Evolutionary conservation across 257 asterid species (phyloP).

Genomic region (Solanum bukasovii): DNA sequence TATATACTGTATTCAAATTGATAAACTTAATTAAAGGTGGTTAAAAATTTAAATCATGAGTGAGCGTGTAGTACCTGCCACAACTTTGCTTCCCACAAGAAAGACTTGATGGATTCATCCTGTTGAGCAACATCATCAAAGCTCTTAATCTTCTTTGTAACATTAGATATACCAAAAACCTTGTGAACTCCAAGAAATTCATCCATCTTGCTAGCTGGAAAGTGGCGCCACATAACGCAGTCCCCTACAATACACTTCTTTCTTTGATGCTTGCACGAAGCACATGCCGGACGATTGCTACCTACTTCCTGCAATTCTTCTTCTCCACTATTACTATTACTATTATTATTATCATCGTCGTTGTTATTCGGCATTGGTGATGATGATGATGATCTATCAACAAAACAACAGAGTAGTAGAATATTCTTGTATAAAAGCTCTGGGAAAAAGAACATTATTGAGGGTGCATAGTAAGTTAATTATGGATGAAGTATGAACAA

Average conservation of each 20-base stretch:
- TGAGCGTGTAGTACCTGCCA: constrained; percentile 2
- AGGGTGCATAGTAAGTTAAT: neutral
- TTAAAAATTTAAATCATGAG: neutral
- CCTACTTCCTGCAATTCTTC: neutral
- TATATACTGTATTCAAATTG: neutral
- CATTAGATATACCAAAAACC: constrained; percentile 13
- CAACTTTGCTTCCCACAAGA: constrained; percentile 16
- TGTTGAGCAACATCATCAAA: neutral
- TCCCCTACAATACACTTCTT: constrained; percentile 12
- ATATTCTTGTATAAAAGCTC: neutral
- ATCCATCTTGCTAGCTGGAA: constrained; percentile 1
- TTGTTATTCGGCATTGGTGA: neutral
- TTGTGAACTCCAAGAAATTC: constrained; percentile 14
- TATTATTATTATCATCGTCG: neutral
- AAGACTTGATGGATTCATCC: neutral
- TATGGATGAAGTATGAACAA: neutral
- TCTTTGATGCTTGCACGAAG: constrained; percentile 32
- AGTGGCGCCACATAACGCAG: constrained; percentile 13
- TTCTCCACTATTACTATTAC: too few species aligned
- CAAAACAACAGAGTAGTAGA: neutral
- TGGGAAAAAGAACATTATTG: neutral
- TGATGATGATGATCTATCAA: neutral
- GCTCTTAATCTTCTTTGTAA: constrained; percentile 3
- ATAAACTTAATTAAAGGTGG: neutral
- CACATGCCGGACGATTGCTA: constrained; percentile 19